These are phyloP conservation scores for Rubus idaeus DNA, from an alignment of 306 rosid genomes.

Conservation along the genomic window DNA sequence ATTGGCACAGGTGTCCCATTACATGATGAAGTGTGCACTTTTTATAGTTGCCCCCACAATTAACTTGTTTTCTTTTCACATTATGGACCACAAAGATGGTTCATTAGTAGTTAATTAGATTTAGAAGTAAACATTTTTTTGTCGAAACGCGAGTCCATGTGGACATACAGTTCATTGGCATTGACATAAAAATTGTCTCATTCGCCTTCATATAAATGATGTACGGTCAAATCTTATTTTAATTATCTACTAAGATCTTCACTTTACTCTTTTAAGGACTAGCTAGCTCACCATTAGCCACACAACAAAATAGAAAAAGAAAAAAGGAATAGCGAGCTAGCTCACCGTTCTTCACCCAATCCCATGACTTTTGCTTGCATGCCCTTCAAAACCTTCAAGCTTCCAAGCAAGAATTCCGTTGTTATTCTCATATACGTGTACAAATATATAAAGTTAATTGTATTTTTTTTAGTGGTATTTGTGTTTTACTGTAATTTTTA, in stretches of 20 bases:
- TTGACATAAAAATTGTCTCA: constrained; percentile 21
- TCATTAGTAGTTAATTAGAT: neutral
- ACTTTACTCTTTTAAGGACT: neutral
- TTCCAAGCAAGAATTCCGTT: neutral
- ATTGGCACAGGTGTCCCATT: constrained; percentile 1
- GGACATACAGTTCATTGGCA: neutral
- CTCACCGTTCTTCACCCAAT: constrained; percentile 18
- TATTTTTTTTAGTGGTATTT: too few species aligned
- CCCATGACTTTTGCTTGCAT: constrained; percentile 12
- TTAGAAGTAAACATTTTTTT: neutral
- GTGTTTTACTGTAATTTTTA: too few species aligned
- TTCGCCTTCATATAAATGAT: constrained; percentile 21
- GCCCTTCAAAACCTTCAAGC: constrained; percentile 4
- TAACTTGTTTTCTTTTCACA: neutral
- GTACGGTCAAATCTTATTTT: constrained; percentile 50
- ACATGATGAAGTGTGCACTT: neutral
- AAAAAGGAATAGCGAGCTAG: neutral
- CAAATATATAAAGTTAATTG: neutral
- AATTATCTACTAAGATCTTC: constrained; percentile 40
- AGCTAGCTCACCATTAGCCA: too few species aligned
- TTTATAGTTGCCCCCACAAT: constrained; percentile 4
- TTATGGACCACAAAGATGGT: neutral
- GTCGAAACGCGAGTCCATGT: constrained; percentile 19
- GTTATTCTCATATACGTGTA: neutral
- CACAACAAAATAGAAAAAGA: too few species aligned